Evolutionary conservation across 805 yeast genomes (phyloP).

Genomic region (Zygosaccharomyces rouxii): DNA sequence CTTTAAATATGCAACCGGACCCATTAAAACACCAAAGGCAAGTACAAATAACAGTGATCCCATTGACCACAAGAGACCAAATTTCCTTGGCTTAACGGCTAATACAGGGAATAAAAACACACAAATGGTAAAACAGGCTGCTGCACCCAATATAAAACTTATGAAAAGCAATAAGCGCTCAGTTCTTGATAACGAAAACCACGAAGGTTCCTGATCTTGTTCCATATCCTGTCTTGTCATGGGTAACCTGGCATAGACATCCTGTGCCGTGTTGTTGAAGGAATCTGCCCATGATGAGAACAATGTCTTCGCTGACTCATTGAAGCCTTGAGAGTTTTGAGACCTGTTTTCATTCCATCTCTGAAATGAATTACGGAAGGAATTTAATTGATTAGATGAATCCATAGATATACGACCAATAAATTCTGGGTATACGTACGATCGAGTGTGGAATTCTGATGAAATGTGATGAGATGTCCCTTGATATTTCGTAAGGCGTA

Average conservation of each 20-base stretch:
- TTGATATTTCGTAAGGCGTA: no score
- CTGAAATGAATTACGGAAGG: constrained; percentile 39
- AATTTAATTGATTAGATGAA: constrained; percentile 19
- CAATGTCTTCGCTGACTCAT: constrained; percentile 36
- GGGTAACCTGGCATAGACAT: constrained; percentile 64
- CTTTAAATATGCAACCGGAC: constrained; percentile 72
- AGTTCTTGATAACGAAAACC: constrained; percentile 71
- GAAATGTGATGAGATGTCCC: no score
- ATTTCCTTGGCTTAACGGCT: constrained; percentile 85
- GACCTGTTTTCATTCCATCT: constrained; percentile 37
- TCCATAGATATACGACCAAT: constrained; percentile 13
- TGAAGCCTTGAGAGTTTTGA: constrained; percentile 25
- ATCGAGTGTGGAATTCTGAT: neutral
- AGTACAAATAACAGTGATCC: constrained; percentile 83
- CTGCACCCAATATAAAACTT: constrained; percentile 69
- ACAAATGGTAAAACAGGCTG: constrained; percentile 77
- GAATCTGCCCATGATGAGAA: constrained; percentile 40
- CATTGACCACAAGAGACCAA: constrained; percentile 85
- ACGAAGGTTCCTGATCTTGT: constrained; percentile 58
- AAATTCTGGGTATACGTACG: neutral
- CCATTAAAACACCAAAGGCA: constrained; percentile 88
- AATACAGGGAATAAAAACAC: constrained; percentile 83
- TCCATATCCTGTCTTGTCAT: constrained; percentile 49
- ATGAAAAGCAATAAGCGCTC: constrained; percentile 77
- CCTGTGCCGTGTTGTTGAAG: constrained; percentile 42